phyloP scores from a whole-genome alignment of 257 asterid genomes.

The Fraxinus pennsylvanica region DNA sequence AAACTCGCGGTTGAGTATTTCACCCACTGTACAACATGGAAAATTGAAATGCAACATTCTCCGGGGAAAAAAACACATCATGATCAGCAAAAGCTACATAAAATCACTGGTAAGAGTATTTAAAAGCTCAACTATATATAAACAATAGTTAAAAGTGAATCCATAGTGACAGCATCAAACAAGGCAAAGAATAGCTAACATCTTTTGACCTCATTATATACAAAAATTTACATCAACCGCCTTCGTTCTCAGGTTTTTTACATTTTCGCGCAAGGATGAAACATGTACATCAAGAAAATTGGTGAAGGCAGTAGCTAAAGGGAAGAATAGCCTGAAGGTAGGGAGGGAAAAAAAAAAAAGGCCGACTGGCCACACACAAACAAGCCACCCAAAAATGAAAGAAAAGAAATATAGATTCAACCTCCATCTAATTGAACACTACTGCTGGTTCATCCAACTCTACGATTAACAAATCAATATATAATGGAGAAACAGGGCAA shows the following conservation, averaged over 20 bases:
- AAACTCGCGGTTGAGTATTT: neutral
- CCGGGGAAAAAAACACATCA: neutral
- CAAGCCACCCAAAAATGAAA: constrained; percentile 38
- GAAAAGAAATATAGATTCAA: constrained; percentile 30
- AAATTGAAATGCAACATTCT: neutral
- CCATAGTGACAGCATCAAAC: neutral
- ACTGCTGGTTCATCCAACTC: constrained; percentile 49
- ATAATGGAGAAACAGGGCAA: constrained; percentile 50
- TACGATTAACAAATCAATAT: constrained; percentile 55
- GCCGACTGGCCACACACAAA: constrained; percentile 46
- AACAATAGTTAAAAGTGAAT: neutral
- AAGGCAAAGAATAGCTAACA: constrained; percentile 25
- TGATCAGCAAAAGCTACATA: neutral
- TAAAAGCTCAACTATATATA: neutral
- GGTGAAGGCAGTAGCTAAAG: constrained; percentile 2
- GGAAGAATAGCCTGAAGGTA: constrained; percentile 24
- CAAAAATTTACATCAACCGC: constrained; percentile 55
- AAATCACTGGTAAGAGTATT: neutral
- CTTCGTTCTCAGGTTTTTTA: constrained; percentile 44
- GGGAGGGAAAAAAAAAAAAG: constrained; percentile 10
- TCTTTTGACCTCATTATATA: constrained; percentile 46
- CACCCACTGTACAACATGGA: neutral
- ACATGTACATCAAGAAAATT: constrained; percentile 51
- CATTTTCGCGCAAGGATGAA: constrained; percentile 38
- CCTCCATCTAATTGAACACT: constrained; percentile 37